Conservation (phyloP, 75 land plant species). For the Pinus taeda region DNA sequence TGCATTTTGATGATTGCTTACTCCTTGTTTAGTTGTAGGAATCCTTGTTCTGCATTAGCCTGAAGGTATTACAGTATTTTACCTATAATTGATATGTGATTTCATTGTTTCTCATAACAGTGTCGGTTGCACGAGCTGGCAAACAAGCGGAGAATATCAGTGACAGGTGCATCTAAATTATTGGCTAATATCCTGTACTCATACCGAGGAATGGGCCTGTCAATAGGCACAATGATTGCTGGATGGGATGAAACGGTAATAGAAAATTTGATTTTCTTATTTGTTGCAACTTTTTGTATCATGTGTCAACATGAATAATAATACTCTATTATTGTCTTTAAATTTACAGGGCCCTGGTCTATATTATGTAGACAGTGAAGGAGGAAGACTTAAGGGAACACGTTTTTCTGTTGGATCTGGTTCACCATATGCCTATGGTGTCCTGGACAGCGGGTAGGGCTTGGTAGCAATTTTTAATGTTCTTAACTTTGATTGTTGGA, state of each 20-base stretch:
- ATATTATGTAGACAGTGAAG: conserved; percentile 97
- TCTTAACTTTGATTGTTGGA: not conserved
- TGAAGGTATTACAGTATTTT: not conserved
- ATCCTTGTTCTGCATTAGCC: not conserved
- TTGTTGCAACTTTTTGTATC: not conserved
- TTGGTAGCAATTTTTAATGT: not conserved
- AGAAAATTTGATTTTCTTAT: not conserved
- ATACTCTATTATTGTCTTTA: not conserved
- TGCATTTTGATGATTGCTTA: not conserved
- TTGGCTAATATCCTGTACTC: conserved; percentile 92
- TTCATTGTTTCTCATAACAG: conserved; percentile 21
- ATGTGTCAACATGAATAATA: not conserved
- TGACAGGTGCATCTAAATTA: conserved; percentile 93
- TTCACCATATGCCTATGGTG: conserved; percentile 95
- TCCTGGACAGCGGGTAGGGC: conserved; percentile 81
- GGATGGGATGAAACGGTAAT: conserved; percentile 97
- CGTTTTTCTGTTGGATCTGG: conserved; percentile 98
- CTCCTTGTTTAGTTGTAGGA: not conserved
- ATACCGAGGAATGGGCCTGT: conserved; percentile 96
- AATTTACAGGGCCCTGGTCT: conserved; percentile 84
- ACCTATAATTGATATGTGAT: not conserved
- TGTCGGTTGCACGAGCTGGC: conserved; percentile 96
- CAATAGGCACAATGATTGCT: conserved; percentile 99
- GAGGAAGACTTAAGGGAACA: conserved; percentile 85
- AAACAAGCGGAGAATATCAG: conserved; percentile 94